Base-by-base conservation (phyloP, 805 yeast species). In the Blastobotrys muscicola region DNA sequence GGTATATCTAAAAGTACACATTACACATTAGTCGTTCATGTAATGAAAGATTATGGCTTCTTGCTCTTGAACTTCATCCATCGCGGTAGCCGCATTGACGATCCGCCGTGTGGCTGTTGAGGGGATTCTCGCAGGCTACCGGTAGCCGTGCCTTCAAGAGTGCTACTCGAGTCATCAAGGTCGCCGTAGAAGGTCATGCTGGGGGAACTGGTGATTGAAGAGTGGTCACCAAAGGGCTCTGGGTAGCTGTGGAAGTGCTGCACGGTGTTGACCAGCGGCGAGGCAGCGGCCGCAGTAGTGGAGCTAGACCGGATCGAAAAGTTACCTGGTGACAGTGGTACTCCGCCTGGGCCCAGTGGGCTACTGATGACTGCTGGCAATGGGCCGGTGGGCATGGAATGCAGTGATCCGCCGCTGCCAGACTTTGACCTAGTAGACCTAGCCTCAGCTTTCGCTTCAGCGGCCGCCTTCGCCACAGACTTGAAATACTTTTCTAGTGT, bases 401-500 rank as follows among this genome's bases (percentile, higher is more conserved):
- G 12, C 33, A 11, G 33, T 3, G 11, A 11, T 10, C 33, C 12
- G 8, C 33, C 33, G 12, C 15, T 12, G 3, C 36, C 29, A 11
- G 12, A 13, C 8, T 13, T 29, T 8, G 42, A 32, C n/a, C 32
- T 39, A 13, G 29, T 29, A 14, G 36, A n/a, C 42, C 36, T 13
- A 6, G 31, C n/a, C 4, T 14, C 34, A 12, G 31, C 23, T 7
- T 15, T 23, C 11, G 31, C 36, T 8, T 36, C 31, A 8, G 35
- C 8, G 3, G 44, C 44, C 11, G 44, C 44, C 32, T 35, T 16
- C 3, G 44, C 39, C 9, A 41, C 30, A 2, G 36, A 39, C 4
- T n/a, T 20, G 6, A 39, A 39, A 20, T 41, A 36, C 26, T 35
- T 33, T 9, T 35, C 29, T 3, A 34, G 35, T n/a, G 44, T 41